These are phyloP conservation scores for Puccinia novopanici DNA, from an alignment of 1,284 basidiomycete genomes.

Conservation along the genomic window DNA sequence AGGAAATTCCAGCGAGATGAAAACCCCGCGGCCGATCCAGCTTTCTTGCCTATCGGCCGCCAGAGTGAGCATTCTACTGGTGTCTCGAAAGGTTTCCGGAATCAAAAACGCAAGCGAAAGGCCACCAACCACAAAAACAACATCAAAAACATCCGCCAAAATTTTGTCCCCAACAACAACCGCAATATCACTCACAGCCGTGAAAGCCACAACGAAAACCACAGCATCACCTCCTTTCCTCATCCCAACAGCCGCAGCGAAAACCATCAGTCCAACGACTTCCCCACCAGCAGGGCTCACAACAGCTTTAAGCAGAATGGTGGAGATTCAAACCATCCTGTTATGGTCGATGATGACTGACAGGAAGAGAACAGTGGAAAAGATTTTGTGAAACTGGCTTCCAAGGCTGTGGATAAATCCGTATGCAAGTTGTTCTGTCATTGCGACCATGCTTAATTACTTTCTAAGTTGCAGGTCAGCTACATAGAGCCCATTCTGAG, in stretches of 20 bases:
- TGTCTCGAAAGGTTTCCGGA: too few species aligned
- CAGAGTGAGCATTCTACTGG: background rate
- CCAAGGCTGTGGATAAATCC: too few species aligned
- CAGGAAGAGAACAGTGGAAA: background rate
- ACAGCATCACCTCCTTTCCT: background rate
- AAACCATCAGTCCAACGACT: background rate
- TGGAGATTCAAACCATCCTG: background rate
- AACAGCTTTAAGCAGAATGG: background rate
- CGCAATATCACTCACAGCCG: background rate
- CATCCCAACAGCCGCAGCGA: background rate
- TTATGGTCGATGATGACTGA: conserved; percentile 23
- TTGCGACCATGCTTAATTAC: too few species aligned
- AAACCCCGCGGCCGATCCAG: background rate
- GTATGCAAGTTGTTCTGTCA: too few species aligned
- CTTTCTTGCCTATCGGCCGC: background rate
- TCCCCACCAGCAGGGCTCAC: background rate
- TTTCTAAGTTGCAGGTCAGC: too few species aligned
- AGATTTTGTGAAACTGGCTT: background rate
- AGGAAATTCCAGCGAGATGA: background rate
- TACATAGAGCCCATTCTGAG: too few species aligned
- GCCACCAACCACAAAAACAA: background rate
- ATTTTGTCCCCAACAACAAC: too few species aligned
- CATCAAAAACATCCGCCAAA: background rate
- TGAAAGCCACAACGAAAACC: background rate
- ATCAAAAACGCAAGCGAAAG: background rate